Evolutionary conservation across 192 early-diverging fungal species (phyloP).

Genomic region (Dissophora globulifera): DNA sequence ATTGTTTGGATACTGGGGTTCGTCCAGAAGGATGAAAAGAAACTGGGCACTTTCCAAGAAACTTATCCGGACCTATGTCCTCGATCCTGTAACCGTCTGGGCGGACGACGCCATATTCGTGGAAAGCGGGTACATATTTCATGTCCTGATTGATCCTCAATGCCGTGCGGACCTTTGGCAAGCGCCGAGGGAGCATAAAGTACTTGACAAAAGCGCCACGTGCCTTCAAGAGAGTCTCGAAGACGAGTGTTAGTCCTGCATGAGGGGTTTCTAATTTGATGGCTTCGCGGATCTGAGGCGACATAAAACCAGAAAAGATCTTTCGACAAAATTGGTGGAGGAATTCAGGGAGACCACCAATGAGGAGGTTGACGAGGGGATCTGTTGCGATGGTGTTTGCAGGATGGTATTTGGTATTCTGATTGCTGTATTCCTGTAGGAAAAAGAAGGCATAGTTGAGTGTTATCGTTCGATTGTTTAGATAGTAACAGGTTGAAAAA

Average conservation of each 20-base stretch:
- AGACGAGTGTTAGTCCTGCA: slow-evolving; percentile 1
- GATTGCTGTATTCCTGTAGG: slow-evolving; percentile 18
- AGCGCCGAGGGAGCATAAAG: slow-evolving; percentile 47
- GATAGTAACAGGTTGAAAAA: not conserved
- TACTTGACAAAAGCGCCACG: slow-evolving; percentile 48
- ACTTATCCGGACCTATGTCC: slow-evolving; percentile 55
- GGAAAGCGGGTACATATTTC: slow-evolving; percentile 45
- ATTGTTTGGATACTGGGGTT: too few species aligned
- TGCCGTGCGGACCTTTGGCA: slow-evolving; percentile 35
- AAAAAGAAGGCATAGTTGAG: not conserved
- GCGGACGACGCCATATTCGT: slow-evolving; percentile 51
- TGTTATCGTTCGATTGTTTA: not conserved
- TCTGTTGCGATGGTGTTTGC: slow-evolving; percentile 29
- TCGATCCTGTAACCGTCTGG: slow-evolving; percentile 48
- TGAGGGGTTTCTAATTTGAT: slow-evolving; percentile 13
- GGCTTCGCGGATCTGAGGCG: slow-evolving; percentile 18
- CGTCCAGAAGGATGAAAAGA: too few species aligned
- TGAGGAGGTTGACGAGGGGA: slow-evolving; percentile 3
- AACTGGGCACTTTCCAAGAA: slow-evolving; percentile 50
- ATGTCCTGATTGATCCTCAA: slow-evolving; percentile 26
- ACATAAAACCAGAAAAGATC: slow-evolving; percentile 7
- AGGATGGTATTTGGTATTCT: slow-evolving; percentile 3
- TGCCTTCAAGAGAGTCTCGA: slow-evolving; percentile 6
- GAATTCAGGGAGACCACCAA: slow-evolving; percentile 8
- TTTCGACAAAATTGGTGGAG: slow-evolving; percentile 9